Evolutionary conservation across 2,329 filamentous ascomycete genomes (phyloP), one percentile per base, ranked within the genome.

Genomic region (Pyrenophora tritici-repentis): DNA sequence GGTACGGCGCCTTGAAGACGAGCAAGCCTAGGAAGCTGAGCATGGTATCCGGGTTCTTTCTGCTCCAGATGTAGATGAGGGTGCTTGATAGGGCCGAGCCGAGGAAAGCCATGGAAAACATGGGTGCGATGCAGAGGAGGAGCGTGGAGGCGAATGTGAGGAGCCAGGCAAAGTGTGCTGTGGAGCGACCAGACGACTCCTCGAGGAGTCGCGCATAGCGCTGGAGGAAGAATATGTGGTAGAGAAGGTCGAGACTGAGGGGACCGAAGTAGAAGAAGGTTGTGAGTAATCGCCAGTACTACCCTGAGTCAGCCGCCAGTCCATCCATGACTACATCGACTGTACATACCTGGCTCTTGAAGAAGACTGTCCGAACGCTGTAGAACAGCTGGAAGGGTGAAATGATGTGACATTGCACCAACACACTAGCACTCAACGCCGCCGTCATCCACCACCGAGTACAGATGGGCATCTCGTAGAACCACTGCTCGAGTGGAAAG

Each of bases 221-320:
- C 73, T 97, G 92, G 50, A 97, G 87, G 78, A 99, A 99, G 83
- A 97, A 99, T 73, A 97, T 89, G 74, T 97, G 93, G 80, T 97
- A 97, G 63, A 97, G 82, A 34, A 99, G 86, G 73, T 97, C 94
- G 70, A 99, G 85, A 24, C 88, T 94, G 59, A 97, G 86, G 2
- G 93, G 92, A 2, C 94, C 94, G 71, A 97, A 97, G 79, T 97
- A 99, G 68, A 97, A 85, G 77, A 99, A 99, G 1, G 93, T 96
- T 2, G 93, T 95, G 34, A 96, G 69, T n/a, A 99, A 81, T 34
- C 94, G 88, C 94, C 94, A 99, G 75, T 96, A 97, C 91, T 97
- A 59, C 24, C 14, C n/a, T 5, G 8, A 18, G 22, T 61, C 42
- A 60, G 55, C 22, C 44, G 33, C 42, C 37, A 10, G 12, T 6